A percentile compares a stretch with the other conserved stretches of the same genome.
Evolutionary conservation across 2,329 filamentous ascomycete genomes (phyloP).

Genomic region (Epicoccum nigrum): DNA sequence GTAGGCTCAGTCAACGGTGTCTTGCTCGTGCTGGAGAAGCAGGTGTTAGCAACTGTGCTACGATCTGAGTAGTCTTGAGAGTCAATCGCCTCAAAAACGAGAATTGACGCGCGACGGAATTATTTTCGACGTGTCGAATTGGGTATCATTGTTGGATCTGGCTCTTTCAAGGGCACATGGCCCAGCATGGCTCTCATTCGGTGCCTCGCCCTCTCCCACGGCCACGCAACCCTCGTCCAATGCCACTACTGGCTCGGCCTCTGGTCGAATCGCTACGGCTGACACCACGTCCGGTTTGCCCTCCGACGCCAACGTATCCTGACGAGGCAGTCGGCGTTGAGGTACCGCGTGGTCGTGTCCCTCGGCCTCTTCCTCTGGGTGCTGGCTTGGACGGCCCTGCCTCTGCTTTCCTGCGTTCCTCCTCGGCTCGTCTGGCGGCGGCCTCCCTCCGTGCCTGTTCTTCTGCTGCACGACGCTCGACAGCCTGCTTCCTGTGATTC

Average conservation of each 20-base stretch:
- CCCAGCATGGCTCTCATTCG: constrained; percentile 12
- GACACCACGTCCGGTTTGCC: constrained; percentile 56
- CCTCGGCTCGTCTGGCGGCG: constrained; percentile 60
- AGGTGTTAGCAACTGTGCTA: too few relatives aligned
- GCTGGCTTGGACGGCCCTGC: constrained; percentile 61
- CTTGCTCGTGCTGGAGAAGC: too few relatives aligned
- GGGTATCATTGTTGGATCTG: constrained; percentile 20
- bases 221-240: constrained; percentile 50
- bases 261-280: constrained; percentile 53
- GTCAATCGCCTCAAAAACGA: too few relatives aligned
- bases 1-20: too few relatives aligned
- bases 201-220: constrained; percentile 33
- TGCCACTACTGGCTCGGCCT: constrained; percentile 50
- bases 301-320: constrained; percentile 52
- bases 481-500: constrained; percentile 73
- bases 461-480: constrained; percentile 76
- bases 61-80: too few relatives aligned
- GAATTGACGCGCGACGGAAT: too few relatives aligned
- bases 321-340: constrained; percentile 40
- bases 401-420: constrained; percentile 62
- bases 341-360: constrained; percentile 41
- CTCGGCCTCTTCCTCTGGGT: constrained; percentile 45
- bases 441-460: constrained; percentile 80
- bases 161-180: constrained; percentile 12
- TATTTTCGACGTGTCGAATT: too few relatives aligned